A percentile compares a stretch with the other conserved stretches of the same genome.
Evolutionary conservation across 2,329 filamentous ascomycete species (phyloP).

Genomic region (Sporothrix variecibatus): DNA sequence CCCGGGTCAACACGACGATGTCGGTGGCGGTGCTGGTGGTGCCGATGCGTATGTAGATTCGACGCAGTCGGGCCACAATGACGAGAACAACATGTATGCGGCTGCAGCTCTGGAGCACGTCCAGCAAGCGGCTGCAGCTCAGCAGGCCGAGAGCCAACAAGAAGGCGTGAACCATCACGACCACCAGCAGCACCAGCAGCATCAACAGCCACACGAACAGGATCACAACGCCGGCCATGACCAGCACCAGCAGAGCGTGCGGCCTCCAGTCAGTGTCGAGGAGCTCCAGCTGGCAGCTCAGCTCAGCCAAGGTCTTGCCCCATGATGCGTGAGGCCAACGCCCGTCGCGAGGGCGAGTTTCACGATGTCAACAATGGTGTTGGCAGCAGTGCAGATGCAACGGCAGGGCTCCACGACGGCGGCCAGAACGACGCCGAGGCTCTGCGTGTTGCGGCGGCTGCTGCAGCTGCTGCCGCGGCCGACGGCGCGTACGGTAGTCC

Average conservation of each 20-base stretch:
- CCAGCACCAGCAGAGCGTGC: constrained; percentile 35
- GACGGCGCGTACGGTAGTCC: not conserved
- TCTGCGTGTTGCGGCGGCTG: constrained; percentile 7
- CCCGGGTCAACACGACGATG: not conserved
- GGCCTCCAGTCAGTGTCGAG: constrained; percentile 50
- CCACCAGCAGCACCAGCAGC: constrained; percentile 27
- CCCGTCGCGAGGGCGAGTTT: constrained; percentile 36
- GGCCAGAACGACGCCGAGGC: constrained; percentile 27
- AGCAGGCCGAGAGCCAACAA: constrained; percentile 8
- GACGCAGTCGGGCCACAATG: constrained; percentile 1
- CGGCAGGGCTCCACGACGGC: constrained; percentile 27
- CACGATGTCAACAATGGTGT: constrained; percentile 14
- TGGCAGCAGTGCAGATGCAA: constrained; percentile 5
- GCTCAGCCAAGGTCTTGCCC: constrained; percentile 56
- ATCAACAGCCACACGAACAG: constrained; percentile 39
- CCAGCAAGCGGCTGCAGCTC: constrained; percentile 24
- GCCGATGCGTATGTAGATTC: constrained; percentile 10
- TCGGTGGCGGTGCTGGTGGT: not conserved
- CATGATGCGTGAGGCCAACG: constrained; percentile 52
- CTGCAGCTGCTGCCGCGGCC: constrained; percentile 5
- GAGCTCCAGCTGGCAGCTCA: constrained; percentile 62
- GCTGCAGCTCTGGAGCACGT: constrained; percentile 18
- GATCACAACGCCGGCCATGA: constrained; percentile 33
- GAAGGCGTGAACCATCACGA: constrained; percentile 37
- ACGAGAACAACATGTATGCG: constrained; percentile 20